phyloP scores from a whole-genome alignment of 129 eudicot genomes.

The Oenanthe sinensis region DNA sequence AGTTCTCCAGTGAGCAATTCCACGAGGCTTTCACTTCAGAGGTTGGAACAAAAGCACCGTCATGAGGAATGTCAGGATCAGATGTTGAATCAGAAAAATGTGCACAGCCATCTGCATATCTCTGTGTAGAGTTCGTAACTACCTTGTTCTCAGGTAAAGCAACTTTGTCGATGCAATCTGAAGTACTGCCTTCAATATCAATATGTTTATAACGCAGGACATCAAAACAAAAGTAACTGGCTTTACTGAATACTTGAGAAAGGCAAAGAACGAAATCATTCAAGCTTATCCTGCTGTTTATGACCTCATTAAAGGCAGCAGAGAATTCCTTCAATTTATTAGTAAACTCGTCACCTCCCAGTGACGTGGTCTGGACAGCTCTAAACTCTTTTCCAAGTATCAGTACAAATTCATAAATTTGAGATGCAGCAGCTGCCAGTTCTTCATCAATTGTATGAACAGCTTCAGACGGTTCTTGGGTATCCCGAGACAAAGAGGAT shows the following conservation, averaged over 20 bases:
- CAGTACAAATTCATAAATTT: slow-evolving; percentile 52
- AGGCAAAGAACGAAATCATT: slow-evolving; percentile 51
- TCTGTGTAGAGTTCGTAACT: slow-evolving; percentile 30
- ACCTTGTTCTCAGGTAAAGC: slow-evolving; percentile 81
- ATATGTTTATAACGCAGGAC: slow-evolving; percentile 49
- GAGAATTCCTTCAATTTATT: slow-evolving; percentile 38
- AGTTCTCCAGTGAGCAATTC: slow-evolving; percentile 75
- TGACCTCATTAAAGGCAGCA: slow-evolving; percentile 33
- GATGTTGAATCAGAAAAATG: slow-evolving; percentile 80
- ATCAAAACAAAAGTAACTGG: slow-evolving; percentile 44
- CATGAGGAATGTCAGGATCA: slow-evolving; percentile 75
- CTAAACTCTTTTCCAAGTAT: slow-evolving; percentile 60
- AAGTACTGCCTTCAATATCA: slow-evolving; percentile 55
- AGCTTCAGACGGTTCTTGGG: slow-evolving; percentile 8
- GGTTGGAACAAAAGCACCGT: slow-evolving; percentile 55
- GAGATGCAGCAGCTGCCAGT: slow-evolving; percentile 48
- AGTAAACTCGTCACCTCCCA: slow-evolving; percentile 38
- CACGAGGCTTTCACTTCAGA: slow-evolving; percentile 49
- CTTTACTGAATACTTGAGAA: slow-evolving; percentile 48
- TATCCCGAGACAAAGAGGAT: slow-evolving; percentile 18
- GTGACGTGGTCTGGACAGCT: slow-evolving; percentile 37
- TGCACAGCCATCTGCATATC: slow-evolving; percentile 49
- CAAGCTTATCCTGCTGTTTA: slow-evolving; percentile 24
- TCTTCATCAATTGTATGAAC: slow-evolving; percentile 27
- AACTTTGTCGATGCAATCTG: slow-evolving; percentile 93